Percentiles rank a stretch among this genome's conserved stretches.
phyloP scores from a whole-genome alignment of 352 stramenopile species.

The Globisporangium barbulae region DNA sequence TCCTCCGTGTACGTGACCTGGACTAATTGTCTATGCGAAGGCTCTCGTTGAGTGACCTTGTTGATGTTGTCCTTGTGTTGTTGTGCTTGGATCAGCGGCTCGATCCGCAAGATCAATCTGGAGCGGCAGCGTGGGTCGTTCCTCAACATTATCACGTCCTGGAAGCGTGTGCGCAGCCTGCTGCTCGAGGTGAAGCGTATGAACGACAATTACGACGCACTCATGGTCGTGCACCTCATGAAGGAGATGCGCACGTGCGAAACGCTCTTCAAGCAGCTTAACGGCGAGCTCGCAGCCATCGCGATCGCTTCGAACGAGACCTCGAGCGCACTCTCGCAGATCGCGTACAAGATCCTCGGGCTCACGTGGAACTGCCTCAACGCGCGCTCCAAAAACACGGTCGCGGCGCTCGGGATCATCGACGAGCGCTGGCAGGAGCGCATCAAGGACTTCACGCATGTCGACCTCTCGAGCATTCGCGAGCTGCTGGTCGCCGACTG shows the following conservation, averaged over 20 bases:
- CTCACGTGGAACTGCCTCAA: constrained; percentile 66
- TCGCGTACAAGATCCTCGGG: constrained; percentile 62
- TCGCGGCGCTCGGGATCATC: constrained; percentile 39
- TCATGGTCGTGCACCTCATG: constrained; percentile 67
- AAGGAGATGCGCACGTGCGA: constrained; percentile 83
- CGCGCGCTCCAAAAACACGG: constrained; percentile 27
- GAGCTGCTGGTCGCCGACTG: constrained; percentile 57
- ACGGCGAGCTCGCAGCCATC: constrained; percentile 54
- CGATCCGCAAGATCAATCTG: constrained; percentile 50
- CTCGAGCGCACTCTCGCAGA: constrained; percentile 54
- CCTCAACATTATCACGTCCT: constrained; percentile 67
- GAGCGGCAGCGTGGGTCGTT: constrained; percentile 62
- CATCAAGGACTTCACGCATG: constrained; percentile 53
- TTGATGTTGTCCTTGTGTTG: neutral
- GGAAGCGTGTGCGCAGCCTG: constrained; percentile 67
- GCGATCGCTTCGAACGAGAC: constrained; percentile 74
- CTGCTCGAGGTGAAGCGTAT: constrained; percentile 31
- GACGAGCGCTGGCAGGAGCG: constrained; percentile 65
- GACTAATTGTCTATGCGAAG: too few species aligned
- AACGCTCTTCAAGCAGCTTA: constrained; percentile 72
- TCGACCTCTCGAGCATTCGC: constrained; percentile 47
- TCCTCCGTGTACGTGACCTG: constrained; percentile 42
- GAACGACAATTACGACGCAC: constrained; percentile 56
- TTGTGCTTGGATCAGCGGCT: constrained; percentile 24
- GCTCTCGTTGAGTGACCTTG: neutral